These are phyloP conservation scores for Flaveria brownii DNA, from an alignment of 129 eudicot species.

Conservation along the genomic window DNA sequence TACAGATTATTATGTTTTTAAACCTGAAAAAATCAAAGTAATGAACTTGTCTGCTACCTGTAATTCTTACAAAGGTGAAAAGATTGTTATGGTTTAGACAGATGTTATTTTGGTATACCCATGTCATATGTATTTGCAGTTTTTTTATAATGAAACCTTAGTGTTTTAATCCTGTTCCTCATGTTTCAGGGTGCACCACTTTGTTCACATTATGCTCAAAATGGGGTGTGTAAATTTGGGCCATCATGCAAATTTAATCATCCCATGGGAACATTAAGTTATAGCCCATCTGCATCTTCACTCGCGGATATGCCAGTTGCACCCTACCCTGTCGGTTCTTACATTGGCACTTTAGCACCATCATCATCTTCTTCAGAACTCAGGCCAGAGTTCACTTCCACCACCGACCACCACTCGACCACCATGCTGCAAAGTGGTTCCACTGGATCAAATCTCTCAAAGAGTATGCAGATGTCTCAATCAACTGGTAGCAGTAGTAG, in stretches of 20 bases:
- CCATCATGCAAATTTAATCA: conserved; percentile 85
- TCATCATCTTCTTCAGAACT: conserved; percentile 82
- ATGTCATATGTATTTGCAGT: neutral
- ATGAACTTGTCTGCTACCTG: too few species aligned
- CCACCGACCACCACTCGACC: conserved; percentile 40
- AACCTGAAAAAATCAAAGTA: too few species aligned
- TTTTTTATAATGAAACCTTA: neutral
- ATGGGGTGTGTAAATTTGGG: conserved; percentile 85
- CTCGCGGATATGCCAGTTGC: conserved; percentile 84
- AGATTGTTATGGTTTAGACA: neutral
- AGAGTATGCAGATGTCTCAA: conserved; percentile 39
- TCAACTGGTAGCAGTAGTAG: conserved; percentile 43
- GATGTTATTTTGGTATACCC: neutral
- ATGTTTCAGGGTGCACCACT: conserved; percentile 72
- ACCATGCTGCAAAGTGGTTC: conserved; percentile 53
- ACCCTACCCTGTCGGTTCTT: conserved; percentile 81
- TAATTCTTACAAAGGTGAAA: neutral
- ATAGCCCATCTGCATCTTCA: conserved; percentile 88
- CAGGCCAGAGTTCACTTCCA: conserved; percentile 52
- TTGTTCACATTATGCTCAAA: conserved; percentile 74
- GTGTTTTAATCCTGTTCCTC: conserved; percentile 16
- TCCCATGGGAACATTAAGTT: conserved; percentile 74
- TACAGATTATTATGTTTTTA: neutral
- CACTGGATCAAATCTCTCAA: conserved; percentile 54
- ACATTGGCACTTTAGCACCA: conserved; percentile 65